phyloP scores from a whole-genome alignment of 345 rosid species.

The Gossypium mustelinum region DNA sequence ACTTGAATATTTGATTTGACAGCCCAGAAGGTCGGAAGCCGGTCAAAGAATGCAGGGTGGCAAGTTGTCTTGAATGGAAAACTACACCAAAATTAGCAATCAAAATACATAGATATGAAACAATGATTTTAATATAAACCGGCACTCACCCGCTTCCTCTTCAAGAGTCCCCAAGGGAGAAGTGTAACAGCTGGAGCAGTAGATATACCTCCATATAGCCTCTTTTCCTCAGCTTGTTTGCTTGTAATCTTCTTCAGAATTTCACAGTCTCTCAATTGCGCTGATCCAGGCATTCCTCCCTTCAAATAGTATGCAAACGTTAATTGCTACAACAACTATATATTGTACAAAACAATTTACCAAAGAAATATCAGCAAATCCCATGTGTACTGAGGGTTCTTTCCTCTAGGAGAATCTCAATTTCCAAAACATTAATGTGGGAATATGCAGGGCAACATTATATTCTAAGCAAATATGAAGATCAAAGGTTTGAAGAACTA shows the following conservation, averaged over 20 bases:
- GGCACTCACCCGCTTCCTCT: conserved; percentile 55
- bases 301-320: conserved; percentile 20
- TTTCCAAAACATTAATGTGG: neutral
- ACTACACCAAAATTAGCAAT: conserved; percentile 47
- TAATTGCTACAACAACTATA: neutral
- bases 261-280: conserved; percentile 71
- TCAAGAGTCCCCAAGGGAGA: conserved; percentile 93
- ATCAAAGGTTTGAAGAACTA: conserved; percentile 24
- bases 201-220: conserved; percentile 83
- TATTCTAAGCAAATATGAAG: conserved; percentile 5
- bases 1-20: conserved; percentile 80
- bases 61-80: conserved; percentile 72
- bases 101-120: conserved; percentile 7
- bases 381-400: neutral
- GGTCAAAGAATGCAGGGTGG: conserved; percentile 75
- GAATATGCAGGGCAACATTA: neutral
- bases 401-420: neutral
- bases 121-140: neutral
- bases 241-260: conserved; percentile 57
- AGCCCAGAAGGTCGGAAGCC: conserved; percentile 90
- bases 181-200: conserved; percentile 93
- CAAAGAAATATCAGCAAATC: neutral
- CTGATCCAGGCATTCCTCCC: conserved; percentile 99
- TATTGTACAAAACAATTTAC: neutral
- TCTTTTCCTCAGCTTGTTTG: conserved; percentile 71